These are phyloP conservation scores for Dorcoceras hygrometricum DNA, from an alignment of 257 asterid genomes.

Conservation along the genomic window DNA sequence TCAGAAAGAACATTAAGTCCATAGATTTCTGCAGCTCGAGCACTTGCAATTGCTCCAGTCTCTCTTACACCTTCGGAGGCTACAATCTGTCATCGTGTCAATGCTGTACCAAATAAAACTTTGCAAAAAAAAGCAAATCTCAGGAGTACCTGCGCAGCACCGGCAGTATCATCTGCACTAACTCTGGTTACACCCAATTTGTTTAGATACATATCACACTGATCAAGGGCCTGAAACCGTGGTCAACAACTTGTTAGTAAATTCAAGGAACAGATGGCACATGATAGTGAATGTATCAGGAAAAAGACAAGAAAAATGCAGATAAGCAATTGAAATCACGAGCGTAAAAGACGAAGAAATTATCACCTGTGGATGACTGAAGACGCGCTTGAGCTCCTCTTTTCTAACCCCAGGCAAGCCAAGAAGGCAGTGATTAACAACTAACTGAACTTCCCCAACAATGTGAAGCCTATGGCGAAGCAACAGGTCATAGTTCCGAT, in stretches of 20 bases:
- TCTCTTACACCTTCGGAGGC: slow-evolving; percentile 62
- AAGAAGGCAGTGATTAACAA: slow-evolving; percentile 79
- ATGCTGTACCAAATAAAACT: slow-evolving; percentile 13
- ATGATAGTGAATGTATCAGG: neutral
- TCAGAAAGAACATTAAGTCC: slow-evolving; percentile 85
- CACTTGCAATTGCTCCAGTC: slow-evolving; percentile 84
- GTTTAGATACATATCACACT: slow-evolving; percentile 59
- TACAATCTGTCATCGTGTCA: slow-evolving; percentile 56
- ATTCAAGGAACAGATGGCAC: neutral
- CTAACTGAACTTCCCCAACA: slow-evolving; percentile 86
- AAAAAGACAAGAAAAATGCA: neutral
- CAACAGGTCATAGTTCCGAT: slow-evolving; percentile 82
- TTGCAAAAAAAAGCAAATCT: slow-evolving; percentile 8
- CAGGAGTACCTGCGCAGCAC: slow-evolving; percentile 79
- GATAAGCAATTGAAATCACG: slow-evolving; percentile 7
- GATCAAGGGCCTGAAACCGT: slow-evolving; percentile 72
- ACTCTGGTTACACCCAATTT: slow-evolving; percentile 54
- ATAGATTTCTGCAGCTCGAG: slow-evolving; percentile 79
- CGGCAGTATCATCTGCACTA: slow-evolving; percentile 68
- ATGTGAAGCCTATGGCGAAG: slow-evolving; percentile 90
- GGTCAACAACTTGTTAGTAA: neutral
- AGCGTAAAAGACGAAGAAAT: slow-evolving; percentile 17
- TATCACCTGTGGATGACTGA: slow-evolving; percentile 95
- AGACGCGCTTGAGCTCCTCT: slow-evolving; percentile 69
- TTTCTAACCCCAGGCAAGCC: slow-evolving; percentile 78